Evolutionary conservation across 78 protist genomes (phyloP), one percentile per base, ranked within the genome.

Genomic region (Speleostelium caveatum): DNA sequence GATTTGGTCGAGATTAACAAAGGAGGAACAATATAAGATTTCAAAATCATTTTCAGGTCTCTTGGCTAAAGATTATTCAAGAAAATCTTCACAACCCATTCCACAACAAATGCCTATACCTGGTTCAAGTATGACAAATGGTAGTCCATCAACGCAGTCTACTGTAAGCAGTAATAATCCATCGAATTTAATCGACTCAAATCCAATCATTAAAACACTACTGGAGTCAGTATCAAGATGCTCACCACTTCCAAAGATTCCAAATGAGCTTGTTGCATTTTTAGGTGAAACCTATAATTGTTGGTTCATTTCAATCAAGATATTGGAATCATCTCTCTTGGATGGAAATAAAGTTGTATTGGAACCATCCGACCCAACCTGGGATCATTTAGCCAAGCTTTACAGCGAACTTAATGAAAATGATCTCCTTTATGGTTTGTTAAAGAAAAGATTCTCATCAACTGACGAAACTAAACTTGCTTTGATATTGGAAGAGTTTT

Each of bases 221-320:
- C 51, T 97, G 24, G 93, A 79, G 32, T 83, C 80, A 3, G n/a
- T 92, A 16, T 22, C 24, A 7, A 58, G 58, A 35, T 97, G 97
- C 87, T 2, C 38, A 28, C 93, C 94, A 7, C 7, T 19, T 16
- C 97, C 95, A 10, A 66, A 58, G 73, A 26, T 97, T n/a, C 94
- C 96, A 5, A 73, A 92, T 12, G 92, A 68, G 6, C 22, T 93
- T 10, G 49, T 95, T 53, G 22, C 51, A 26, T 86, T 73, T 59
- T 66, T 93, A 17, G 98, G 96, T 28, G 69, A 69, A 38, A 35
- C 60, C 17, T 94, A 41, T 93, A 79, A 74, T 41, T 66, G 87
- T 36, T 97, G 96, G 96, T 93, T 74, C 53, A 17, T 49, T 1
- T 78, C 93, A 19, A 36, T 94, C 2, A 36, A 56, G 24, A 26